These are phyloP conservation scores for Fusarium chlamydosporum DNA, from an alignment of 2,329 filamentous ascomycete species.

Conservation along the genomic window DNA sequence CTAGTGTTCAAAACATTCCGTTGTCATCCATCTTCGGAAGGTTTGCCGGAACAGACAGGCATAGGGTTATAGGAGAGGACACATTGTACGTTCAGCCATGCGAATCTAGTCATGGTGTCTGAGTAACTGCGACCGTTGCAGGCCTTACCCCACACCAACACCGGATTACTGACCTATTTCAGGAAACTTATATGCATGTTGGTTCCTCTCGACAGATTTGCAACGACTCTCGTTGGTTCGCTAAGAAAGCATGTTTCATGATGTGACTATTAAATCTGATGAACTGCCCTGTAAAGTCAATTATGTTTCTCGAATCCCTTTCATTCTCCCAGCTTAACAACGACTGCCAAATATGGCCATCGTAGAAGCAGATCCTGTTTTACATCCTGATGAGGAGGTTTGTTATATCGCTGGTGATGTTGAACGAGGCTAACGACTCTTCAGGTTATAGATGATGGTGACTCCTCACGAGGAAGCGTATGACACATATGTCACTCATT, in stretches of 20 bases:
- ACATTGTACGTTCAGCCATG: neutral
- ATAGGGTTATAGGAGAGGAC: too few species aligned
- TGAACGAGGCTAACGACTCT: rapidly evolving
- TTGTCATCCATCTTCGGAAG: too few species aligned
- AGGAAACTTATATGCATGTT: conserved; percentile 1
- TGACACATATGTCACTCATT: neutral
- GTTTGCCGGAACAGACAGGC: too few species aligned
- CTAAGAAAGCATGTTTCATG: neutral
- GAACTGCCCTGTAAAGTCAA: neutral
- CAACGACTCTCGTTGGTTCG: neutral
- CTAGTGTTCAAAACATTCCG: too few species aligned
- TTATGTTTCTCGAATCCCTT: too few species aligned
- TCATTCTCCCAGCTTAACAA: neutral
- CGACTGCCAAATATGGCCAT: neutral
- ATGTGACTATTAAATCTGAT: neutral
- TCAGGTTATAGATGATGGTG: neutral
- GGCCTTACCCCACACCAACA: neutral
- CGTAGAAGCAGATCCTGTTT: neutral
- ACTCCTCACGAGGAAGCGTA: conserved; percentile 2
- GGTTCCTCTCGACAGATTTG: neutral
- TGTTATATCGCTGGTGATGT: rapidly evolving
- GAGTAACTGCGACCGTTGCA: neutral
- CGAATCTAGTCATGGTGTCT: neutral
- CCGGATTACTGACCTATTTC: neutral
- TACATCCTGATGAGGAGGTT: conserved; percentile 1